Conservation (phyloP, 2,329 filamentous ascomycete genomes). For the Ascochyta clinopodiicola region DNA sequence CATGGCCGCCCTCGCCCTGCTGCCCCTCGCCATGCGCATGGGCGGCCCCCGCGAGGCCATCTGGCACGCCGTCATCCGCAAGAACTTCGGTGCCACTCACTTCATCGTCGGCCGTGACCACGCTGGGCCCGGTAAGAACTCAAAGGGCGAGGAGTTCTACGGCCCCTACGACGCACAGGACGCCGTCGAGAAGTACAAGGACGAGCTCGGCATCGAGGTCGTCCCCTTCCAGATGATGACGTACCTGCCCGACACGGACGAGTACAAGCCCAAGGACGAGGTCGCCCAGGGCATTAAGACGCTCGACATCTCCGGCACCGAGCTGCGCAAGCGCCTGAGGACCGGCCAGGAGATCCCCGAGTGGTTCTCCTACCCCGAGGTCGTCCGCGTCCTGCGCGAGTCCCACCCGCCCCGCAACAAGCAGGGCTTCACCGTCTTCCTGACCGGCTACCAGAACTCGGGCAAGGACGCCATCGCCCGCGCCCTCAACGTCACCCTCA, state of each 20-base stretch:
- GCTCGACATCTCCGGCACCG: slow-evolving; percentile 63
- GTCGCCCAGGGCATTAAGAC: slow-evolving; percentile 84
- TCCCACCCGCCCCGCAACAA: slow-evolving; percentile 89
- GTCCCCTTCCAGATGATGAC: slow-evolving; percentile 99
- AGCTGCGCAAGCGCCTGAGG: slow-evolving; percentile 89
- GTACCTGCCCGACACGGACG: slow-evolving; percentile 94
- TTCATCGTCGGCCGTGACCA: slow-evolving; percentile 99
- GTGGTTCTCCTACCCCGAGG: slow-evolving; percentile 99
- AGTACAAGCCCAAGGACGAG: slow-evolving; percentile 93
- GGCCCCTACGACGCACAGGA: slow-evolving; percentile 97
- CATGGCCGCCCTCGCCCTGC: slow-evolving; percentile 94
- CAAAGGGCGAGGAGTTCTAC: slow-evolving; percentile 95
- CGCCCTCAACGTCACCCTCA: slow-evolving; percentile 93
- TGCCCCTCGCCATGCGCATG: slow-evolving; percentile 98
- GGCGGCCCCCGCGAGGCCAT: slow-evolving; percentile 96
- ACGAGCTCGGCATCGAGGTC: slow-evolving; percentile 97
- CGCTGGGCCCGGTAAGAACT: slow-evolving; percentile 97
- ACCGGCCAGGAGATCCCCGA: slow-evolving; percentile 95
- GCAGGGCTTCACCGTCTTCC: slow-evolving; percentile 98
- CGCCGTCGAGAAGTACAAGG: slow-evolving; percentile 93
- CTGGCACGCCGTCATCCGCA: slow-evolving; percentile 99
- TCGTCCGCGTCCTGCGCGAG: slow-evolving; percentile 94
- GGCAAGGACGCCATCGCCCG: slow-evolving; percentile 97
- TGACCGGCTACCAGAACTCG: slow-evolving; percentile 94
- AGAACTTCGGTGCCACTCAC: slow-evolving; percentile 98